These are phyloP conservation scores for Zizania palustris DNA, from an alignment of 202 grass and related monocot species.

Conservation along the genomic window DNA sequence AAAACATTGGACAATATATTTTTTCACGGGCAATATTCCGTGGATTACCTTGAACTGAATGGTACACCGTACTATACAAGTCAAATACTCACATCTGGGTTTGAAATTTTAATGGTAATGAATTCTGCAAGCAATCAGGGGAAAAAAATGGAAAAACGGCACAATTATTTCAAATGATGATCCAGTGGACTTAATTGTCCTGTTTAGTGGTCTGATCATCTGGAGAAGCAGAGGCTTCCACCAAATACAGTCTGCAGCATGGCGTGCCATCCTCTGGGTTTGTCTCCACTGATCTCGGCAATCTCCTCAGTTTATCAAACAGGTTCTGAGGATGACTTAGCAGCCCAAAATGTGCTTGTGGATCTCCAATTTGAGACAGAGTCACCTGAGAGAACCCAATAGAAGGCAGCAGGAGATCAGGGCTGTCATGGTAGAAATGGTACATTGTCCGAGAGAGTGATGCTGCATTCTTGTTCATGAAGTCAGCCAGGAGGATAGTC, in stretches of 20 bases:
- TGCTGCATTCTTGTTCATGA: constrained; percentile 84
- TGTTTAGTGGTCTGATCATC: constrained; percentile 47
- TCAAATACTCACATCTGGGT: constrained; percentile 30
- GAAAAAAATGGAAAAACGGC: constrained; percentile 25
- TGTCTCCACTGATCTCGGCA: constrained; percentile 78
- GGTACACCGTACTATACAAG: constrained; percentile 27
- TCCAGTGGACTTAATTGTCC: constrained; percentile 32
- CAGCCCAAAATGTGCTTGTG: constrained; percentile 86
- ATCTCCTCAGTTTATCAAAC: constrained; percentile 84
- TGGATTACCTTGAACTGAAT: constrained; percentile 34
- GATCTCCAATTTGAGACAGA: constrained; percentile 83
- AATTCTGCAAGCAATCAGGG: constrained; percentile 32
- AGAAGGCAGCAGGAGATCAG: constrained; percentile 73
- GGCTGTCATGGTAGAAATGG: constrained; percentile 92
- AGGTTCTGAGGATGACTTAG: constrained; percentile 85
- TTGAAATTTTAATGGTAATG: constrained; percentile 46
- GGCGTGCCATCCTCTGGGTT: constrained; percentile 84
- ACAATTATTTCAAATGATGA: constrained; percentile 35
- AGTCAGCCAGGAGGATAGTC: constrained; percentile 71
- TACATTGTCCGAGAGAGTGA: constrained; percentile 64
- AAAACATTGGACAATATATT: constrained; percentile 14
- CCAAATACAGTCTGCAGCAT: constrained; percentile 84
- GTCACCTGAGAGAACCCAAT: constrained; percentile 74
- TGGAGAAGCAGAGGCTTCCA: constrained; percentile 69
- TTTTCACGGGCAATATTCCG: constrained; percentile 31